phyloP scores from a whole-genome alignment of 768 basidiomycete species.

The Tylopilus subfusipes region DNA sequence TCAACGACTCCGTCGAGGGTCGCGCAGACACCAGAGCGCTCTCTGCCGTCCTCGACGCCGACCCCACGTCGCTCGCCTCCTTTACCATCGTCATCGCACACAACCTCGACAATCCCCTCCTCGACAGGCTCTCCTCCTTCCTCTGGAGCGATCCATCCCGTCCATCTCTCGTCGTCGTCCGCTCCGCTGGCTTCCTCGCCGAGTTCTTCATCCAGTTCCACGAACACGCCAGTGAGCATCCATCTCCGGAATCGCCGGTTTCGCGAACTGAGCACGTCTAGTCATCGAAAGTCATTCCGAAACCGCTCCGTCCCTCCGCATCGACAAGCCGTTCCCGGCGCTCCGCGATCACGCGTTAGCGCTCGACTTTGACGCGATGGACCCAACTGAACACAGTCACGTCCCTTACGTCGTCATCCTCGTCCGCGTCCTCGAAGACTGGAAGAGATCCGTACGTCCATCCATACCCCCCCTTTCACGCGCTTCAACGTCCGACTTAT shows the following conservation, averaged over 20 bases:
- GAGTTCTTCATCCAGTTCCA: conserved; percentile 87
- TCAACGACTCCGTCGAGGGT: conserved; percentile 86
- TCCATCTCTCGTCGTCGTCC: conserved; percentile 72
- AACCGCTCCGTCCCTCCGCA: conserved; percentile 66
- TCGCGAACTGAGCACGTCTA: conserved; percentile 26
- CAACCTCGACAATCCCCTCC: conserved; percentile 58
- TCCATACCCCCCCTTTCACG: neutral
- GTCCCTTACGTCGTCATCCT: conserved; percentile 89
- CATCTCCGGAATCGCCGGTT: neutral
- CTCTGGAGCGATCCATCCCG: conserved; percentile 63
- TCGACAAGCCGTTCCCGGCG: conserved; percentile 85
- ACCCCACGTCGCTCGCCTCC: conserved; percentile 51
- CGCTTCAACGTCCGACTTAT: neutral
- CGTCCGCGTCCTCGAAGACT: conserved; percentile 75
- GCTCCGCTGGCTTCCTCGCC: conserved; percentile 87
- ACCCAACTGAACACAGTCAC: conserved; percentile 86
- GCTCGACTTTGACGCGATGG: conserved; percentile 74
- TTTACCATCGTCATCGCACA: conserved; percentile 85
- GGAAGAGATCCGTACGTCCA: conserved; percentile 68
- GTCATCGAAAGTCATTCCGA: conserved; percentile 91
- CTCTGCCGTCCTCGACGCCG: conserved; percentile 50
- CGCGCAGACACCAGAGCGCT: conserved; percentile 55
- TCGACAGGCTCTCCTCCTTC: conserved; percentile 57
- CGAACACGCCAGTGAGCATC: conserved; percentile 72
- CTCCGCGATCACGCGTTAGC: conserved; percentile 69